Conservation (phyloP, 2,329 filamentous ascomycete genomes). For the Westerdykella ornata region DNA sequence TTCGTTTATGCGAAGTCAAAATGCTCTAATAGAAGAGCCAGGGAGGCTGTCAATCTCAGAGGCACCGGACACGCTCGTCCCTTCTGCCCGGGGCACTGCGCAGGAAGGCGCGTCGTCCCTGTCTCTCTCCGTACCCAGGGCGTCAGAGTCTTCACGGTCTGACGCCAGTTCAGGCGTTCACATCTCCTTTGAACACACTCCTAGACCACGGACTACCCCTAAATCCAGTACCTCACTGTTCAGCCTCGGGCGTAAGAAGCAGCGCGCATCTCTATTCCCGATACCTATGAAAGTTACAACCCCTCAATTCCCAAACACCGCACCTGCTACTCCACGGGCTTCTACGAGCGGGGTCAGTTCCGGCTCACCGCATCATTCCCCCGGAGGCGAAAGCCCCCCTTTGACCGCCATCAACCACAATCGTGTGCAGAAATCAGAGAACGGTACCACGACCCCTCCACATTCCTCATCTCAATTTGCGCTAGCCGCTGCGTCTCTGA, state of each 20-base stretch:
- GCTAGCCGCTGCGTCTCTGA: constrained; percentile 43
- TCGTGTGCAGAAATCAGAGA: constrained; percentile 10
- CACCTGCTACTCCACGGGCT: constrained; percentile 43
- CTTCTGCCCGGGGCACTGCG: constrained; percentile 57
- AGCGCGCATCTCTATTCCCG: constrained; percentile 72
- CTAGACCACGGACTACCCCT: constrained; percentile 48
- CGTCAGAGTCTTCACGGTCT: constrained; percentile 84
- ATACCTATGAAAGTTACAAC: constrained; percentile 67
- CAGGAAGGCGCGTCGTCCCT: constrained; percentile 57
- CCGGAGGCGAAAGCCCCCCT: constrained; percentile 38
- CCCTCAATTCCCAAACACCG: constrained; percentile 40
- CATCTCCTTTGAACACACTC: constrained; percentile 30
- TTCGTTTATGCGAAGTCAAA: constrained; percentile 22
- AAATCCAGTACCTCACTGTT: constrained; percentile 61
- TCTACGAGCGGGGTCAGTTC: constrained; percentile 36
- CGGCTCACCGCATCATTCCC: constrained; percentile 29
- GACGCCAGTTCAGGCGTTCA: constrained; percentile 65
- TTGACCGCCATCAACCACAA: constrained; percentile 30
- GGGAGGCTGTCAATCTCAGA: constrained; percentile 56
- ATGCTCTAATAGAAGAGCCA: constrained; percentile 35
- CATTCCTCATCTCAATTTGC: constrained; percentile 51
- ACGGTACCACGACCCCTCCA: constrained; percentile 28
- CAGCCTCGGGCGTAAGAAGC: constrained; percentile 65
- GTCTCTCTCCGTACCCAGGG: constrained; percentile 56
- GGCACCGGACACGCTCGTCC: constrained; percentile 44